Percentiles rank a stretch among this genome's conserved stretches.
Evolutionary conservation across 768 basidiomycete species (phyloP).

Genomic region (Serendipita indica): DNA sequence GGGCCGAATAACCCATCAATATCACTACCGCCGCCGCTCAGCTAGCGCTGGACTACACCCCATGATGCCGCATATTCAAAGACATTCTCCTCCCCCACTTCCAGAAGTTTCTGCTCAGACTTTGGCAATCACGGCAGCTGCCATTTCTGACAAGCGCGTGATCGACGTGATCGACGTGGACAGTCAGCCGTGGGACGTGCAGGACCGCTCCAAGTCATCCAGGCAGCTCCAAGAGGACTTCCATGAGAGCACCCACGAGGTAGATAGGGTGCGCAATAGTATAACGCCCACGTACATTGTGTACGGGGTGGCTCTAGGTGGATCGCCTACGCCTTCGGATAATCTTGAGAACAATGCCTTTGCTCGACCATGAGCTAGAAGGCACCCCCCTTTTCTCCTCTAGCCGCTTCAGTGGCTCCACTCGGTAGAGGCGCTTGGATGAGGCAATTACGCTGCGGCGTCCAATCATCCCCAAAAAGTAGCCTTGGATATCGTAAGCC

Average conservation of each 20-base stretch:
- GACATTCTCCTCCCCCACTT: not conserved
- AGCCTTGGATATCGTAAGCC: no score
- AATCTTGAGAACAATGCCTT: not conserved
- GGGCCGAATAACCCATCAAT: not conserved
- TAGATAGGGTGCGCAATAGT: no score
- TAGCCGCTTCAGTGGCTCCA: not conserved
- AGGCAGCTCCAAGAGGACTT: no score
- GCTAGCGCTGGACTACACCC: not conserved
- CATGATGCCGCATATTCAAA: not conserved
- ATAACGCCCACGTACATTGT: not conserved
- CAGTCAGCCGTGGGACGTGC: not conserved
- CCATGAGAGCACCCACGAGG: no score
- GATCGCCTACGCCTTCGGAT: not conserved
- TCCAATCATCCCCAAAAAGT: not conserved
- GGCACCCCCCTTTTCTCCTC: not conserved
- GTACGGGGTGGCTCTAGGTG: not conserved
- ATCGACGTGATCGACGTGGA: not conserved
- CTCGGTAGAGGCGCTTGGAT: not conserved
- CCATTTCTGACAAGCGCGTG: not conserved
- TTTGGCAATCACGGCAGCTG: not conserved
- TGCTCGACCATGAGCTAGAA: not conserved
- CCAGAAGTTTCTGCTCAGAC: not conserved
- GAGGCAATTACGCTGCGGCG: not conserved
- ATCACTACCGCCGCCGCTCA: not conserved
- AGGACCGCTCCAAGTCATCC: no score